Percentiles rank a stretch among this genome's conserved stretches.
Conservation (phyloP, 2,329 filamentous ascomycete genomes). For the Claviceps purpurea region DNA sequence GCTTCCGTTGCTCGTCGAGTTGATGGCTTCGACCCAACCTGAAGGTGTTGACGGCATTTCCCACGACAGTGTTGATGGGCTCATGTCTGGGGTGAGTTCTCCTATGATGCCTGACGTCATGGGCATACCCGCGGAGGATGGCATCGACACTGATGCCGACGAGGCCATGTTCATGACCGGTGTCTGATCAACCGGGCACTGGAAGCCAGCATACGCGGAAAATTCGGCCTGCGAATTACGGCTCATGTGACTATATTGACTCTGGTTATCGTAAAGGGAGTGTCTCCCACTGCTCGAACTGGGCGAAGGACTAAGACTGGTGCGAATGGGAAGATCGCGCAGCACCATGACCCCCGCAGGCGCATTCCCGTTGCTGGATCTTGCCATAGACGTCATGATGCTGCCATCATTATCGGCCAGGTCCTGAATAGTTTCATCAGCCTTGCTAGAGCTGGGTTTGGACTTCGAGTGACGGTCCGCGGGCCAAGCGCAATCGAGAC, state of each 20-base stretch:
- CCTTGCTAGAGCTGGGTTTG: constrained; percentile 6
- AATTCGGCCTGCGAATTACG: constrained; percentile 1
- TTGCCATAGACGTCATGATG: neutral
- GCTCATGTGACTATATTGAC: constrained; percentile 4
- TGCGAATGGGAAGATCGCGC: constrained; percentile 11
- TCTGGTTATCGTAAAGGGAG: constrained; percentile 9
- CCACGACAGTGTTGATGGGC: constrained; percentile 11
- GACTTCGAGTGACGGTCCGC: constrained; percentile 11
- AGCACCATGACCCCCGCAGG: neutral
- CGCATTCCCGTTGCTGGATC: neutral
- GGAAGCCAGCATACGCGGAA: constrained; percentile 2
- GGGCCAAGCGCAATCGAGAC: constrained; percentile 21
- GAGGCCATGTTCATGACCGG: constrained; percentile 4
- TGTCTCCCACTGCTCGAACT: constrained; percentile 7
- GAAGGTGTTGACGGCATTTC: constrained; percentile 11
- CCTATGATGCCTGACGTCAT: constrained; percentile 4
- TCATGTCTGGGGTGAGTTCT: constrained; percentile 10
- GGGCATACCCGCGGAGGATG: constrained; percentile 1
- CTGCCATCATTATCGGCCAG: neutral
- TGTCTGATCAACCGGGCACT: constrained; percentile 3
- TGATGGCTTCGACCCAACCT: constrained; percentile 13
- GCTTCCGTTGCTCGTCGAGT: constrained; percentile 13
- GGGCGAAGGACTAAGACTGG: constrained; percentile 11
- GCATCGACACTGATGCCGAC: constrained; percentile 2
- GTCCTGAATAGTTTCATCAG: constrained; percentile 4